Conservation (phyloP, 805 yeast genomes). For the Metschnikowia bowlesiae region DNA sequence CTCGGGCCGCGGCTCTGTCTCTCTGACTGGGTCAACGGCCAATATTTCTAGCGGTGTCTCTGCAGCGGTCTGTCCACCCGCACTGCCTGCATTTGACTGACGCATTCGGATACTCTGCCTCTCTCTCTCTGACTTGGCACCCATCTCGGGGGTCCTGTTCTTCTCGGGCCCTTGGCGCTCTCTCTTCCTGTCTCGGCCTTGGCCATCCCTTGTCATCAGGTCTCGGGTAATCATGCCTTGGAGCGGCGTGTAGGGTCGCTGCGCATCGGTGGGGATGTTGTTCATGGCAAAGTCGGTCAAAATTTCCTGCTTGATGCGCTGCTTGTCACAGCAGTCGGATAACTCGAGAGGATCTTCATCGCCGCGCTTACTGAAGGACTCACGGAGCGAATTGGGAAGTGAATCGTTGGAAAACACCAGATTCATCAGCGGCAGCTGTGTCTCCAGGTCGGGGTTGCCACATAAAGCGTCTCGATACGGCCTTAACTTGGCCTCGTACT, state of each 20-base stretch:
- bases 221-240: conserved; percentile 6
- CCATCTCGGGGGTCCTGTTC: too few species aligned
- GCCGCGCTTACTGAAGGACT: conserved; percentile 12
- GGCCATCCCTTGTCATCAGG: too few species aligned
- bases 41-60: too few species aligned
- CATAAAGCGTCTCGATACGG: conserved; percentile 11
- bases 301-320: conserved; percentile 35
- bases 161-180: neutral
- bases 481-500: conserved; percentile 14
- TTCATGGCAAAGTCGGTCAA: conserved; percentile 37
- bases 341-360: conserved; percentile 7
- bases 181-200: neutral
- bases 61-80: too few species aligned
- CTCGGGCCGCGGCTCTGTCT: too few species aligned
- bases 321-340: conserved; percentile 13
- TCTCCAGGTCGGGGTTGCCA: conserved; percentile 4
- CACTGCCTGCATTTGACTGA: too few species aligned
- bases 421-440: conserved; percentile 24
- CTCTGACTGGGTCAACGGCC: too few species aligned
- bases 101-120: too few species aligned
- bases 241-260: neutral
- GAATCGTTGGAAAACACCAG: conserved; percentile 24
- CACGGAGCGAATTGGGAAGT: conserved; percentile 15
- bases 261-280: conserved; percentile 26
- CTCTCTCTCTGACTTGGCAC: too few species aligned